Evolutionary conservation across 331 rosid genomes (phyloP), one percentile per base, ranked within the genome.

Genomic region (Telfairia occidentalis): DNA sequence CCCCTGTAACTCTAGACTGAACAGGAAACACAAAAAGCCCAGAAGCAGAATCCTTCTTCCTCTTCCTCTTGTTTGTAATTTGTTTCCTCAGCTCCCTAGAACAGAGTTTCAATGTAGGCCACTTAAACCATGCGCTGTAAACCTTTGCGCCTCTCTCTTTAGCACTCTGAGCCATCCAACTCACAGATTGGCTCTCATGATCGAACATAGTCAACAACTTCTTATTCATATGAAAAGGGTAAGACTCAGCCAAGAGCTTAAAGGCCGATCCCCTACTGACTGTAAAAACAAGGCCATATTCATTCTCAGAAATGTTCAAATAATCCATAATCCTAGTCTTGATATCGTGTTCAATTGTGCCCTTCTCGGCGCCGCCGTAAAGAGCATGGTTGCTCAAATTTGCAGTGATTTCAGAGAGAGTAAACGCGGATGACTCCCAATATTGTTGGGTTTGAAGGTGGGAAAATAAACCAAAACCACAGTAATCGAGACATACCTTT

Each of bases 91-190:
- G 71, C 83, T 85, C 89, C 81, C 84, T 78, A 2, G 89, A 82
- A 78, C 89, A 82, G 60, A 85, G 89, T 28, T 77, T 85, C 80
- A 85, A 60, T 7, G 89, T 85, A 76, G 89, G 89, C 89, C 89
- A 85, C 21, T 82, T 82, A 57, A 82, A 85, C 89, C 86, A 85
- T 9, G 89, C 80, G 52, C 89, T 85, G 28, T 80, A 79, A 71
- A 85, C 84, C 73, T 85, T 85, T 16, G 86, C 89, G 35, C 89
- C 89, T 66, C 77, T 82, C 67, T 82, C 84, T 67, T 82, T 85
- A 11, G 89, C 89, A 23, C 80, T 80, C 77, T 85, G 86, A 83
- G 86, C 89, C 89, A 85, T 85, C 89, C 89, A 85, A 61, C 77
- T 85, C 74, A 85, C 81, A 48, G 86, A 85, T 78, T 85, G 89